Conservation (phyloP, 768 basidiomycete species). For the Suillus lakei region DNA sequence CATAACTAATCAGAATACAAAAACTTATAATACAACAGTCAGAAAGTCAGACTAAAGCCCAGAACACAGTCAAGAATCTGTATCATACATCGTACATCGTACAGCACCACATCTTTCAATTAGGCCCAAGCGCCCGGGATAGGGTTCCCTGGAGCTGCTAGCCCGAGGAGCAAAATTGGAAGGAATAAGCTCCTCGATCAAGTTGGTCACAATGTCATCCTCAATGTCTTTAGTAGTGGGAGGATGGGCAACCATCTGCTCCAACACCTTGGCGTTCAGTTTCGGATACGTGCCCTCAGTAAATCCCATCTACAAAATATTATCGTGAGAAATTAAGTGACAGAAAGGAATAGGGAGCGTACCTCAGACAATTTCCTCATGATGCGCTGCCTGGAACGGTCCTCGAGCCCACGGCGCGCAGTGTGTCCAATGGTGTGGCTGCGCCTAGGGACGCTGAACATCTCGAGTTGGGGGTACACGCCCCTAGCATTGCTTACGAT, state of each 20-base stretch:
- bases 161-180: slow-evolving; percentile 42
- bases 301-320: slow-evolving; percentile 69
- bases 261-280: slow-evolving; percentile 53
- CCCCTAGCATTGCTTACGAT: slow-evolving; percentile 68
- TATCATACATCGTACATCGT: not conserved
- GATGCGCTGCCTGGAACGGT: slow-evolving; percentile 49
- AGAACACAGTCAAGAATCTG: not conserved
- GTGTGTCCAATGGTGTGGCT: slow-evolving; percentile 38
- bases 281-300: slow-evolving; percentile 59
- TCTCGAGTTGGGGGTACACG: slow-evolving; percentile 65
- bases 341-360: slow-evolving; percentile 44
- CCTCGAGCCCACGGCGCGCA: slow-evolving; percentile 19
- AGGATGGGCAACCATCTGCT: slow-evolving; percentile 48
- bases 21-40: slow-evolving; percentile 4
- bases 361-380: slow-evolving; percentile 59
- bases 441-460: slow-evolving; percentile 58
- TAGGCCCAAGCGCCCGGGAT: slow-evolving; percentile 55
- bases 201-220: slow-evolving; percentile 66
- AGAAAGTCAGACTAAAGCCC: slow-evolving; percentile 1
- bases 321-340: slow-evolving; percentile 14
- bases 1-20: slow-evolving; percentile 1
- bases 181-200: slow-evolving; percentile 63
- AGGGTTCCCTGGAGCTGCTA: slow-evolving; percentile 33
- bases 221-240: slow-evolving; percentile 58
- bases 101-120: slow-evolving; percentile 6